phyloP scores from a whole-genome alignment of 2,329 filamentous ascomycete genomes.

The Hypoxylon sp. region DNA sequence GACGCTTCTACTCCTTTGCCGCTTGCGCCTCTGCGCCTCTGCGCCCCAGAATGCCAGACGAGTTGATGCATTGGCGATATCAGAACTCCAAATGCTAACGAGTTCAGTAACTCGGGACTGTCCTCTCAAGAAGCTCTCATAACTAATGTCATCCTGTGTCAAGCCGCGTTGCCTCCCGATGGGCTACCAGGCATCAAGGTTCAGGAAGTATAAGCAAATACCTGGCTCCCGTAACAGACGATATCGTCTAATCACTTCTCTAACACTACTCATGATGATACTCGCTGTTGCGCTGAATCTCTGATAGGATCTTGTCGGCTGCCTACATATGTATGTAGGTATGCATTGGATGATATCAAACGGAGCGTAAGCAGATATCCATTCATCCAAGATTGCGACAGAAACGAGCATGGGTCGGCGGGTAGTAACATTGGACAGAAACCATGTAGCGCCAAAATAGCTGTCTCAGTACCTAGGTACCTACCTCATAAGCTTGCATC shows the following conservation, averaged over 20 bases:
- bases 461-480: constrained; percentile 27
- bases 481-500: too few species aligned
- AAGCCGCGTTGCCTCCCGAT: constrained; percentile 14
- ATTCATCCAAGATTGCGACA: constrained; percentile 45
- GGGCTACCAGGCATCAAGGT: constrained; percentile 16
- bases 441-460: constrained; percentile 21
- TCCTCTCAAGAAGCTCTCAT: background rate
- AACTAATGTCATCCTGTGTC: background rate
- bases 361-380: constrained; percentile 29
- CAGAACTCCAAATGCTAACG: constrained; percentile 19
- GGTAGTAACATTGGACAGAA: constrained; percentile 28
- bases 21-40: constrained; percentile 5
- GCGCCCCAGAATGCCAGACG: constrained; percentile 13
- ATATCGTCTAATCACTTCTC: constrained; percentile 15
- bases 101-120: constrained; percentile 2
- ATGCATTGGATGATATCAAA: constrained; percentile 15
- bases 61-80: constrained; percentile 3
- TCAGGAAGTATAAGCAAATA: background rate
- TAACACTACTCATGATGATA: constrained; percentile 8
- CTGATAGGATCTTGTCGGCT: constrained; percentile 1
- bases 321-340: background rate
- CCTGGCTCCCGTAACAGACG: constrained; percentile 5
- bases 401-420: constrained; percentile 33
- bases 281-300: constrained; percentile 11
- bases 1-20: constrained; percentile 23